These are phyloP conservation scores for Grosmannia clavigera DNA, from an alignment of 2,329 filamentous ascomycete species.

Conservation along the genomic window DNA sequence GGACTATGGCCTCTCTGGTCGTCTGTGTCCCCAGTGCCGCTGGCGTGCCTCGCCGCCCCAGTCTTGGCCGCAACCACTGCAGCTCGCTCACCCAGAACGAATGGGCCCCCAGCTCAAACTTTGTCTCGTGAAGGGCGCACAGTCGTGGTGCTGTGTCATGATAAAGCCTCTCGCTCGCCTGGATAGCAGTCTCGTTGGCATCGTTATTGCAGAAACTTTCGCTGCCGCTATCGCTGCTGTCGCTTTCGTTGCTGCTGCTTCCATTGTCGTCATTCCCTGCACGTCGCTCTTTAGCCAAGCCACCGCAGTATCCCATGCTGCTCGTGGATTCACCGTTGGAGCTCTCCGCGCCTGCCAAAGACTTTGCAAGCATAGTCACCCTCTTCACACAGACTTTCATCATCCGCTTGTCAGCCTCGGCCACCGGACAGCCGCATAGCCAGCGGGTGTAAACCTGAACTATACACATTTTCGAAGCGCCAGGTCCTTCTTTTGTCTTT, in stretches of 20 bases:
- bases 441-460: slow-evolving; percentile 2
- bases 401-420: background rate
- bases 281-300: background rate
- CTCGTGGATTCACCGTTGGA: background rate
- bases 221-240: background rate
- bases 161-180: background rate
- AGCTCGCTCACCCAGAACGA: slow-evolving; percentile 9
- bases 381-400: slow-evolving; percentile 1
- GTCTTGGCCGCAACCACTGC: slow-evolving; percentile 5
- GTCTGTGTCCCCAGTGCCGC: background rate
- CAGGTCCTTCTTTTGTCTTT: background rate
- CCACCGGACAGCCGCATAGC: slow-evolving; percentile 6
- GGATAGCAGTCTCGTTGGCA: background rate
- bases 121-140: slow-evolving; percentile 6
- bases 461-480: background rate
- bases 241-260: background rate
- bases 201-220: background rate
- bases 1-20: background rate
- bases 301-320: background rate
- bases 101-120: background rate
- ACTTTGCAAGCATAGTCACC: background rate
- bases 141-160: slow-evolving; percentile 1
- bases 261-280: background rate
- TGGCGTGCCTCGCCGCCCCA: background rate
- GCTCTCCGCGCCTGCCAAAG: background rate